Base-by-base conservation (phyloP, 257 asterid genomes). In the Mentha longifolia region DNA sequence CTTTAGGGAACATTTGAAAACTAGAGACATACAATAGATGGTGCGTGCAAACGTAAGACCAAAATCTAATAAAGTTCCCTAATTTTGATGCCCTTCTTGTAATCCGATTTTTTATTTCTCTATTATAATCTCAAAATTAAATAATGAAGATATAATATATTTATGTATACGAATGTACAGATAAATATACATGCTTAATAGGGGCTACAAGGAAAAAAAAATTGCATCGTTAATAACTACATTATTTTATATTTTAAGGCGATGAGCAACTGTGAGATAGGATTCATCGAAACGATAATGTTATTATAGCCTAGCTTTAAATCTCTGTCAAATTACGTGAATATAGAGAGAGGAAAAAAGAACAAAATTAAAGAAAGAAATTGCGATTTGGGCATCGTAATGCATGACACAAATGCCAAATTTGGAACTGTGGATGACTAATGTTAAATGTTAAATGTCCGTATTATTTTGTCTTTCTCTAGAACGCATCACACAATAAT, bases 221-320 rank as follows among this genome's bases (percentile, higher is more conserved):
- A 7, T 4, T 52, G 49, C 66, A 50, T 73, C 52, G 66, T 73
- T 52, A 54, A 61, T 64, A 54, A 52, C 65, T 11, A 35, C 11
- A 55, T 55, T 6, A 9, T 1, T 20, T 63, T 17, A n/a, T 37
- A 41, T 49, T 61, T 55, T 14, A 31, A n/a, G 20, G 66, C 20
- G 19, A 33, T 25, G 19, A 17, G 55, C 35, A 13, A 37, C 42
- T 65, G 45, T 7, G 30, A 33, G 64, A 73, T 67, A 58, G 69
- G 69, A 74, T 47, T 67, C 70, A 74, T 67, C 78, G 74, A 59
- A 35, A 9, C 43, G 30, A 58, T 20, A 15, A 47, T 58, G n/a
- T 1, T 63, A 19, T 17, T 28, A 20, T 49, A 33, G 9, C 35
- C 47, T 71, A 30, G 11, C 14, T 28, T 46, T 70, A 9, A 61